Percentiles rank a stretch among this genome's conserved stretches.
These are phyloP conservation scores for Penium margaritaceum DNA, from an alignment of 139 green algal genomes.

Conservation along the genomic window DNA sequence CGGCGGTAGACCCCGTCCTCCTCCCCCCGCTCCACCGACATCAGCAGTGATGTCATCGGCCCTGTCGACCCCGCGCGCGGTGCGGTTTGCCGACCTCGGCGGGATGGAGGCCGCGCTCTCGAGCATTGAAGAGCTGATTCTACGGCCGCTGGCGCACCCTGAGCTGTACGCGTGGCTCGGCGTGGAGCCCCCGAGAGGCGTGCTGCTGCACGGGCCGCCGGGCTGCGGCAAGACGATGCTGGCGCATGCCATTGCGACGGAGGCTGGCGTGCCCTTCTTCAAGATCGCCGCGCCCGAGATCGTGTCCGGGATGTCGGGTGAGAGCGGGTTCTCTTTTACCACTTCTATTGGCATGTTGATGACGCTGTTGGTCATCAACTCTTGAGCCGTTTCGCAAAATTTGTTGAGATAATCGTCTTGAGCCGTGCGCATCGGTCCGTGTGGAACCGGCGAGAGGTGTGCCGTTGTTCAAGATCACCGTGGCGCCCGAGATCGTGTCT, in stretches of 20 bases:
- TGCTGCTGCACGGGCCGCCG: conserved; percentile 56
- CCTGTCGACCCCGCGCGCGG: conserved; percentile 11
- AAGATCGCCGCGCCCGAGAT: conserved; percentile 49
- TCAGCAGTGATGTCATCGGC: too few species aligned
- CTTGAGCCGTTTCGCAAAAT: too few species aligned
- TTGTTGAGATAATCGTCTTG: too few species aligned
- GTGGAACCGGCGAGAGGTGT: conserved; percentile 29
- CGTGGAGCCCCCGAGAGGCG: conserved; percentile 48
- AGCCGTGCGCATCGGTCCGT: too few species aligned
- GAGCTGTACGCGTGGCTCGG: conserved; percentile 51
- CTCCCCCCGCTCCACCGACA: too few species aligned
- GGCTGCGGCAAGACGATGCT: conserved; percentile 58
- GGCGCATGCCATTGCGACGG: conserved; percentile 49
- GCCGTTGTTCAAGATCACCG: conserved; percentile 48
- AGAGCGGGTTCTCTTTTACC: neutral
- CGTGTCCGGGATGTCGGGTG: conserved; percentile 47
- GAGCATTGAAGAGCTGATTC: conserved; percentile 35
- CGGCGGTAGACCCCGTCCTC: too few species aligned
- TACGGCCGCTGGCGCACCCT: conserved; percentile 31
- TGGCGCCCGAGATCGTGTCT: conserved; percentile 45
- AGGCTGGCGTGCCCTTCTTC: conserved; percentile 50
- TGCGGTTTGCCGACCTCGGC: conserved; percentile 39
- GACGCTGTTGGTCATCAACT: too few species aligned
- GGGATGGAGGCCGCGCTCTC: conserved; percentile 38
- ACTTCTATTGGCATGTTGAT: too few species aligned